Evolutionary conservation across 208 protist species (phyloP).

Genomic region (Trypanosoma cruzi): DNA sequence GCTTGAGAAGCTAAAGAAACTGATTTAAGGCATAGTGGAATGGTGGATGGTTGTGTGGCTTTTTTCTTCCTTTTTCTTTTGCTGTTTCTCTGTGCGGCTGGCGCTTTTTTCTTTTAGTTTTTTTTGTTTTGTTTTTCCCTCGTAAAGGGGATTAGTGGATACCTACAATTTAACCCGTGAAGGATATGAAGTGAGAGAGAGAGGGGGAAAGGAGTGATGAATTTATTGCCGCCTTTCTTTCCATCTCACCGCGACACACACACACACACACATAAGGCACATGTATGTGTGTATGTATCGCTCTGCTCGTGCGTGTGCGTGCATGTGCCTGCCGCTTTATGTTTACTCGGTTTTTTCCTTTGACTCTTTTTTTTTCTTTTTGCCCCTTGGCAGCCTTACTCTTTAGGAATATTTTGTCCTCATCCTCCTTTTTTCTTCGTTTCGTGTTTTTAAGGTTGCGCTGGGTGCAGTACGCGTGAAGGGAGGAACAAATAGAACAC

Average conservation of each 20-base stretch:
- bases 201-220: too few relatives aligned
- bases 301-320: background rate
- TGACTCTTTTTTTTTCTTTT: slow-evolving; percentile 19
- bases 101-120: too few relatives aligned
- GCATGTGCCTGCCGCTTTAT: background rate
- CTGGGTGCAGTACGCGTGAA: background rate
- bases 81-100: too few relatives aligned
- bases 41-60: too few relatives aligned
- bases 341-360: slow-evolving; percentile 11
- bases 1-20: slow-evolving; percentile 60
- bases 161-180: background rate
- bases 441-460: background rate
- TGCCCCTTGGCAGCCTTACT: slow-evolving; percentile 1
- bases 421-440: background rate
- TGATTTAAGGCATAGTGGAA: slow-evolving; percentile 44
- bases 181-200: background rate
- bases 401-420: background rate
- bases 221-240: too few relatives aligned
- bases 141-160: slow-evolving; percentile 14
- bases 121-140: too few relatives aligned
- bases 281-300: background rate
- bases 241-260: too few relatives aligned
- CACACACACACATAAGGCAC: too few relatives aligned
- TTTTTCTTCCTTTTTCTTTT: slow-evolving; percentile 14
- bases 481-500: too few relatives aligned